Base-by-base conservation (phyloP, 2,329 filamentous ascomycete species). In the Cladosporium sp. region DNA sequence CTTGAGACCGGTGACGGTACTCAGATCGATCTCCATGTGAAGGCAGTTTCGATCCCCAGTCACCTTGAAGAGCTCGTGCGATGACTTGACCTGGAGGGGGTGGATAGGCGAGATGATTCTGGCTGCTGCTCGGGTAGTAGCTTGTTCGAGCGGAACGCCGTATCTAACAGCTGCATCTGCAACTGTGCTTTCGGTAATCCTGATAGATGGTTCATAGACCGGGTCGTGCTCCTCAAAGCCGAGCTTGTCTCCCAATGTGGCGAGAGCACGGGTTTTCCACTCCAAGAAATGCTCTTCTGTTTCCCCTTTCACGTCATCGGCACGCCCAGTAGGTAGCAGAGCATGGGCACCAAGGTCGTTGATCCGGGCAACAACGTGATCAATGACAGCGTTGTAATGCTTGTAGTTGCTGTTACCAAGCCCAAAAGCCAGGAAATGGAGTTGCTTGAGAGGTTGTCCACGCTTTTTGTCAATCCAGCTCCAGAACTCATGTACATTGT, bases 401-500 rank as follows among this genome's bases (percentile, higher is more conserved):
- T 74, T 74, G 66, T 76, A 75, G 56, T 74, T 74, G 58, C 68
- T 72, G 60, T 76, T 75, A 6, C 73, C 73, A 40, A 75, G 66
- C 9, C 73, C 73, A 42, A 75, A 69, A 6, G 71, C 71, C n/a
- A 68, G 46, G 53, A 74, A 75, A 22, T 63, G 59, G 16, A 74
- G 55, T 43, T 61, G 65, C 6, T 32, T 28, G 9, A 64, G 41
- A 4, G 58, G 55, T 8, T 19, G 35, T 7, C 56, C 58, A 43
- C 46, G 37, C 31, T 49, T 49, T 7, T 37, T 16, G 7, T 49
- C 46, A 14, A 49, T 49, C 46, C 46, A 49, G 42, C 28, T 56
- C 54, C 81, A 63, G 2, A 61, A 50, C 68, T 70, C 53, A 76
- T 81, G 76, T 61, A 81, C 38, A 69, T 78, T 44, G 71, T 79